Percentiles rank a stretch among this genome's conserved stretches.
Evolutionary conservation across 441 rosid species (phyloP).

Genomic region (Isatis lusitanica): DNA sequence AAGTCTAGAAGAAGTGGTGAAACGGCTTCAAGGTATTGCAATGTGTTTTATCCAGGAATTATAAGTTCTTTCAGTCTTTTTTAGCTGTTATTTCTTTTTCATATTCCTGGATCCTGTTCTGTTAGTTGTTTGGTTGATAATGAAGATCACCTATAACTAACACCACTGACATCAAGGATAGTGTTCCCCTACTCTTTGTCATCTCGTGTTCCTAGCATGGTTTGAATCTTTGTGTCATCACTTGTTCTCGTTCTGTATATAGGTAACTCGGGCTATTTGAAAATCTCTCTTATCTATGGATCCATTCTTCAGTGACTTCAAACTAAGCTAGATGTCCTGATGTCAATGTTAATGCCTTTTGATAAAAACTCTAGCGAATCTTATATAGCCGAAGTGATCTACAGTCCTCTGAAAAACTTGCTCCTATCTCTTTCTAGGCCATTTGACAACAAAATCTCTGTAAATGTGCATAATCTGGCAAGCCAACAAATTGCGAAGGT

Average conservation of each 20-base stretch:
- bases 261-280: not conserved
- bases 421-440: constrained; percentile 42
- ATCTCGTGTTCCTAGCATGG: not conserved
- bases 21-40: constrained; percentile 43
- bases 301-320: not conserved
- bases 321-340: not conserved
- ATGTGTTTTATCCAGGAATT: not conserved
- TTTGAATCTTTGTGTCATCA: constrained; percentile 18
- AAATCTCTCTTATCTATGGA: not conserved
- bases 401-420: constrained; percentile 28
- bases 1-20: constrained; percentile 45
- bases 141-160: too few relatives aligned
- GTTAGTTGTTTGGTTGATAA: not conserved
- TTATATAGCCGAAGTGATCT: not conserved
- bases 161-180: too few relatives aligned
- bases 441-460: constrained; percentile 38
- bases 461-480: constrained; percentile 43
- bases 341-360: not conserved
- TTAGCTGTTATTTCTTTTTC: not conserved
- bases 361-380: not conserved
- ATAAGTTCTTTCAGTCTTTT: not conserved
- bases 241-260: not conserved
- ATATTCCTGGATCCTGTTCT: not conserved
- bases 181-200: too few relatives aligned
- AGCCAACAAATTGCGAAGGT: constrained; percentile 58